Evolutionary conservation across 2,329 filamentous ascomycete species (phyloP).

Genomic region (Trichoderma sp.): DNA sequence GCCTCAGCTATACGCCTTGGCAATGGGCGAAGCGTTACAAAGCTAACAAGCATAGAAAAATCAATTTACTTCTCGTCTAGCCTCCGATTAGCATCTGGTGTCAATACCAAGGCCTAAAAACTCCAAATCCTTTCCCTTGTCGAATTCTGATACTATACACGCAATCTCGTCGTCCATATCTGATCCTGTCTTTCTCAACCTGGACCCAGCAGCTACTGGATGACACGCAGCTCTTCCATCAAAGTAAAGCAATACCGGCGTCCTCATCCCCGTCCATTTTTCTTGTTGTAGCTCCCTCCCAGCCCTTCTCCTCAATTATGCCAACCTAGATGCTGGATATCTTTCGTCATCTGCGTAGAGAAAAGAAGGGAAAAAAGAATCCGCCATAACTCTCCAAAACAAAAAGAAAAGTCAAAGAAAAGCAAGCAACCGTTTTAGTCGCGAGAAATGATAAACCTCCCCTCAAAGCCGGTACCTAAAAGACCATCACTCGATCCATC

Average conservation of each 20-base stretch:
- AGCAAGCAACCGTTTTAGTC: not conserved
- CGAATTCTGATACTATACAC: constrained; percentile 15
- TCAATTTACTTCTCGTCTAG: constrained; percentile 16
- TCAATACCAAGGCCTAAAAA: constrained; percentile 20
- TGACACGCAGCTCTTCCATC: not conserved
- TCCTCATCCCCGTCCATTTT: not conserved
- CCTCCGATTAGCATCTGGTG: constrained; percentile 1
- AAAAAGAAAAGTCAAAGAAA: not conserved
- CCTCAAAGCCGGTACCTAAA: not conserved
- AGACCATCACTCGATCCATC: constrained; percentile 23
- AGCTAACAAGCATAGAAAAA: not conserved
- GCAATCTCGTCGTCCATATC: constrained; percentile 3
- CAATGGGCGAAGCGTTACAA: not conserved
- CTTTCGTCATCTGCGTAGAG: constrained; percentile 4
- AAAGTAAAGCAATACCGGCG: not conserved
- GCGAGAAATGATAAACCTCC: constrained; percentile 10
- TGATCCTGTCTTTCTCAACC: constrained; percentile 15
- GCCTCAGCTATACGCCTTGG: not conserved
- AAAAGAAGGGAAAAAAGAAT: not conserved
- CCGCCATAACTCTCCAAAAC: constrained; percentile 15
- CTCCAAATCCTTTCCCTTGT: constrained; percentile 21
- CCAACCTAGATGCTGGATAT: constrained; percentile 21
- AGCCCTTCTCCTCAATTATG: constrained; percentile 17
- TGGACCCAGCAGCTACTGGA: not conserved
- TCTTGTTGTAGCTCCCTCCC: not conserved